These are phyloP conservation scores for Fusarium incarnatum DNA, from an alignment of 2,329 filamentous ascomycete genomes.

Conservation along the genomic window DNA sequence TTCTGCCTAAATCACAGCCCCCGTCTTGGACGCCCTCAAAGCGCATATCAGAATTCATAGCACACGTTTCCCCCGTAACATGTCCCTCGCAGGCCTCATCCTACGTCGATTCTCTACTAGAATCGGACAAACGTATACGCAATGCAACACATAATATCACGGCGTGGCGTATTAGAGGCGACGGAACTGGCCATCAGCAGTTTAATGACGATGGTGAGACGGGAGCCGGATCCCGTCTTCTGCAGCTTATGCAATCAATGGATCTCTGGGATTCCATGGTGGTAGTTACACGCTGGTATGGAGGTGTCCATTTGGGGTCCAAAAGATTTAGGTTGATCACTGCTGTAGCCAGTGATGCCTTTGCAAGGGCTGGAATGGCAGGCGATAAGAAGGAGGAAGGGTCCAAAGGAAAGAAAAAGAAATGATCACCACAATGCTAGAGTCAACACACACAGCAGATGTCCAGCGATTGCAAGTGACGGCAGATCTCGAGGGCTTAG, in stretches of 20 bases:
- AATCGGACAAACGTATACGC: conserved; percentile 76
- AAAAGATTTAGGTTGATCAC: conserved; percentile 94
- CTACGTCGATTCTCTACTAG: conserved; percentile 80
- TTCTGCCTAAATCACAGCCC: conserved; percentile 34
- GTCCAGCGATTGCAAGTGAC: not conserved
- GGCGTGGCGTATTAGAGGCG: conserved; percentile 68
- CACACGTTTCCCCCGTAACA: conserved; percentile 76
- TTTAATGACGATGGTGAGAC: conserved; percentile 97
- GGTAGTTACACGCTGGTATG: conserved; percentile 95
- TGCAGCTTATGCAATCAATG: conserved; percentile 95
- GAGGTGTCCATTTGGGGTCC: conserved; percentile 87
- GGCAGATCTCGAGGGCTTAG: not conserved
- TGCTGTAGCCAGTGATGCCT: conserved; percentile 81
- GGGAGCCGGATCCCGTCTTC: conserved; percentile 84
- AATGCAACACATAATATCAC: conserved; percentile 40
- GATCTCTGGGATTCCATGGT: conserved; percentile 93
- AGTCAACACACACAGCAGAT: not conserved
- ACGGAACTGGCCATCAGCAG: conserved; percentile 77
- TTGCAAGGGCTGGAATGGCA: conserved; percentile 81
- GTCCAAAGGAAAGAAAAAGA: conserved; percentile 27
- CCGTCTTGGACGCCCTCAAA: conserved; percentile 77
- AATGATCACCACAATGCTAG: conserved; percentile 2
- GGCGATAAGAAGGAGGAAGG: conserved; percentile 56
- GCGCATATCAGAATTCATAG: conserved; percentile 83
- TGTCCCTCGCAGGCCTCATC: conserved; percentile 77